Base-by-base conservation (phyloP, 1,139 yeast genomes). In the Magnusiomyces paraingens region DNA sequence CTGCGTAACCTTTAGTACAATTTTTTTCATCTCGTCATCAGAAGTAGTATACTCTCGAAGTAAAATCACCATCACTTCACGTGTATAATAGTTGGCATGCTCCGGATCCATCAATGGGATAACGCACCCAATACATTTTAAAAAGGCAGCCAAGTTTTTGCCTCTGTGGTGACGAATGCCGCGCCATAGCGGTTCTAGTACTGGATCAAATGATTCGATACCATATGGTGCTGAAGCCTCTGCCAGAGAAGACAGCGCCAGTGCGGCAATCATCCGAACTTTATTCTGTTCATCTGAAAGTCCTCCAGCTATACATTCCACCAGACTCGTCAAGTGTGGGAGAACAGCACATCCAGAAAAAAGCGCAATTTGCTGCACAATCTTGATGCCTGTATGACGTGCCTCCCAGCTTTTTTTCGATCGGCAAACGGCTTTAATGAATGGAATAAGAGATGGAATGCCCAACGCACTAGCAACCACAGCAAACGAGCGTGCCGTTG, bases 161-260 rank as follows among this genome's bases (percentile, higher is more conserved):
- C 98, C 98, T 57, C 96, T 75, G 59, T 87, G 95, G 47, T 77
- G 77, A 52, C 82, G 77, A 35, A 89, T 78, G 1, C 96, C 97
- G 18, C 74, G 71, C 96, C 96, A 90, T 6, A 89, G 69, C 0
- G 91, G 88, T 58, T 86, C 93, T 43, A 93, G 66, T 0, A 81
- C 75, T 1, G 74, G 68, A 60, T 86, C 94, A 67, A 93, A 91
- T 0, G 94, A 81, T 62, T 89, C 97, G 55, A 88, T 85, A 50
- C 99, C 99, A 69, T 86, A 89, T 0, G 99, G 99, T 21, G 81
- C 76, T 1, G 91, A 82, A n/a, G 86, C 84, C 50, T 88, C 94
- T 0, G 98, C 98, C 40, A 93, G 68, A 5, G 84, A 80, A 0
- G 94, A 75, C 1, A 91, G 63, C 0, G 96, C 83, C 38, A 77